Evolutionary conservation across 208 protist genomes (phyloP), one percentile per base, ranked within the genome.

Genomic region (Acanthamoeba sp.): DNA sequence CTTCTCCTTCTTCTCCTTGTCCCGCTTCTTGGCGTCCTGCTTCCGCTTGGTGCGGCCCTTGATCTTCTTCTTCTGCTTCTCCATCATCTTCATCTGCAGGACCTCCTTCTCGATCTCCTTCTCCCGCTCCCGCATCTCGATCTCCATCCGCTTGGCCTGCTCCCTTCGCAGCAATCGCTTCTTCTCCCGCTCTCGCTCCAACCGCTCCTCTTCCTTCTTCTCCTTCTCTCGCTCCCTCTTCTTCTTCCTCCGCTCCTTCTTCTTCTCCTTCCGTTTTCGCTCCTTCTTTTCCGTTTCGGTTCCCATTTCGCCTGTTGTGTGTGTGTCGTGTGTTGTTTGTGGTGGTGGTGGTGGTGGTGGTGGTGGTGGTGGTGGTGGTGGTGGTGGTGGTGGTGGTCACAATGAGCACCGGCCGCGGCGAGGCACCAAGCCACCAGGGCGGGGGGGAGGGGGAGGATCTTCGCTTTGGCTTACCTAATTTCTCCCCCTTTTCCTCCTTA

Each of bases 1-100:
- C 66, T 76, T 76, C 66, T 76, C 66, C 66, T 76, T 76, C 66
- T 76, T 76, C 32, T 76, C 66, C 66, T 76, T 76, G 66, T 76
- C 66, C 29, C 66, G 66, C 66, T 76, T 76, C 66, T 76, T 76
- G 66, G 66, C 66, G 66, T 76, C 66, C 66, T 76, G 66, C 66
- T 76, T 76, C 66, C 66, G 66, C 66, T 76, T 76, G 32, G 66
- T 76, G 32, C 82, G 52, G 38, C 42, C 50, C 52, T 90, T 64
- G 52, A 55, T 64, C 36, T 55, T 90, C 42, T 55, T 76, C 66
- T 76, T 76, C 32, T 40, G 32, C 52, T 85, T 55, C 27, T 85
- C 76, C 76, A 45, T 85, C 76, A 55, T 85, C 40, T 85, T 55
- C 40, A 57, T 85, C 76, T 85, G 76, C 76, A 55, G 16, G 16